Base-by-base conservation (phyloP, 1,284 basidiomycete genomes). In the Leccinum huronense region DNA sequence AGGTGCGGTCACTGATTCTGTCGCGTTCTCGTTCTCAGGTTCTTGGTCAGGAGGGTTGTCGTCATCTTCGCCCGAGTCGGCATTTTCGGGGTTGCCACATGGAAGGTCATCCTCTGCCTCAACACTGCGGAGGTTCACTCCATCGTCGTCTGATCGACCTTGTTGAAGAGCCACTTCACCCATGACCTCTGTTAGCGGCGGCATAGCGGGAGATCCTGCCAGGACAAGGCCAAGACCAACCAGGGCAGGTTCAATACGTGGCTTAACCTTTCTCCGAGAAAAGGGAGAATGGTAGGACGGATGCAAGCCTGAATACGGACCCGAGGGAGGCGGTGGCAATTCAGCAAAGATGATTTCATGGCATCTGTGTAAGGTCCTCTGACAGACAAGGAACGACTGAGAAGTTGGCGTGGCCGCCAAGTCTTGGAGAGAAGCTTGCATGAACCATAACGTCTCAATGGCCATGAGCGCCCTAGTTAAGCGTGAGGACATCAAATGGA, bases 341-440 rank as follows among this genome's bases (percentile, higher is more conserved):
- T 98, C 94, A 65, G 91, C 88, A 76, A 98, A 99, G 72, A 99
- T 96, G 75, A 98, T 95, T 79, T 96, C 91, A 79, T 99, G 97
- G 75, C 96, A 97, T 75, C 88, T 86, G 75, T 95, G 94, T 67
- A 98, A 83, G 58, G 96, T 87, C 65, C 97, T 87, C 77, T 96
- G 94, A 79, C 97, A 99, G 68, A 97, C 91, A 64, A 87, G 80
- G 78, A 99, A 98, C 1, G 95, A 91, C 31, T 83, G 85, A 1
- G 95, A 89, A 65, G 88, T 85, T 55, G 87, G 83, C 13, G 81
- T 80, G 4, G 79, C 75, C 0, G 91, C 85, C n/a, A 97, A 81
- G 77, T 98, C 96, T 67, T 86, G 88, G n/a, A 98, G 81, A 34
- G 92, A 88, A 27, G 95, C 92, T 85, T 98, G 96, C 90, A 98